These are phyloP conservation scores for Ophiostoma piceae DNA, from an alignment of 2,329 filamentous ascomycete species.

Conservation along the genomic window DNA sequence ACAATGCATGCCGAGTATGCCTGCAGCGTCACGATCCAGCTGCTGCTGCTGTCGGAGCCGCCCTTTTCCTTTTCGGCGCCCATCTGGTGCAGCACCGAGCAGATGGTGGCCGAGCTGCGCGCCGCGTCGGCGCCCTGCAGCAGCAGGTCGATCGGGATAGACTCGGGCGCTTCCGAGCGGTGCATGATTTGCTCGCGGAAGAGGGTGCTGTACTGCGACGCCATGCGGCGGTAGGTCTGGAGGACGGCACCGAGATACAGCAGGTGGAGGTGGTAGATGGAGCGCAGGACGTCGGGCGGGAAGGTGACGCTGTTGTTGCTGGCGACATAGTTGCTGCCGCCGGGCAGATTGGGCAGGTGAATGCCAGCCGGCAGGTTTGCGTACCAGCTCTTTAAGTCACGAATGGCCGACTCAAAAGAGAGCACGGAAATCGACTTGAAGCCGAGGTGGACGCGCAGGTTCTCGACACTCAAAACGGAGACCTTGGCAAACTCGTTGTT, in stretches of 20 bases:
- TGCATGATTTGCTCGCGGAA: neutral
- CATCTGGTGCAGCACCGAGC: constrained; percentile 28
- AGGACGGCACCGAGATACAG: constrained; percentile 34
- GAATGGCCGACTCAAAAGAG: constrained; percentile 31
- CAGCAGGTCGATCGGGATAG: constrained; percentile 17
- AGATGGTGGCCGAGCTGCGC: constrained; percentile 30
- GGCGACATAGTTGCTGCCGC: neutral
- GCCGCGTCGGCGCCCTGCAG: constrained; percentile 31
- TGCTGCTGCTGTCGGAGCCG: constrained; percentile 30
- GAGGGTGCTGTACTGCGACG: constrained; percentile 29
- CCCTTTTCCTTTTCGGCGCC: constrained; percentile 29
- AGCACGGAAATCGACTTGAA: constrained; percentile 30
- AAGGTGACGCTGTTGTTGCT: neutral
- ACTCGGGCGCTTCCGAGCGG: constrained; percentile 15
- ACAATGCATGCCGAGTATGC: constrained; percentile 32
- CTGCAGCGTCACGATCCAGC: constrained; percentile 35
- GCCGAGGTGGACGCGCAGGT: constrained; percentile 32
- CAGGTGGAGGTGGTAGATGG: constrained; percentile 33
- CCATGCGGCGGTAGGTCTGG: constrained; percentile 34
- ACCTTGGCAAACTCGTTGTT: constrained; percentile 33
- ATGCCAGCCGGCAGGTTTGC: constrained; percentile 29
- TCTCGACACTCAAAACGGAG: constrained; percentile 32
- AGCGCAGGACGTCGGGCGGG: constrained; percentile 26
- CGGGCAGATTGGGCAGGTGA: constrained; percentile 25
- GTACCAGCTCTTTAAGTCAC: constrained; percentile 33